Conservation (phyloP, 2,329 filamentous ascomycete species). For the Ophiostoma piceae region DNA sequence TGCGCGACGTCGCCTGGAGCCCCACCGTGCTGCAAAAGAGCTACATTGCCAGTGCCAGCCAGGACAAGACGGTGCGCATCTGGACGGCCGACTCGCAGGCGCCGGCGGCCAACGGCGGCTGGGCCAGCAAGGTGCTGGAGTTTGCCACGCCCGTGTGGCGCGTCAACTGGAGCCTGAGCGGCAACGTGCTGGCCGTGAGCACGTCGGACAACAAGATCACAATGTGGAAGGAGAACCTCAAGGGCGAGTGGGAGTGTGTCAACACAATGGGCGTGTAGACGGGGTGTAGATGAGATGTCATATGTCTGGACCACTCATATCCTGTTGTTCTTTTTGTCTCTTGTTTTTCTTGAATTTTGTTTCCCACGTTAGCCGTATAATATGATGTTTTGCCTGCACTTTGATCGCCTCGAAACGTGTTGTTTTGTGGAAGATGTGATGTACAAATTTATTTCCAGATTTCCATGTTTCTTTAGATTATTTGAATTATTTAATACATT, state of each 20-base stretch:
- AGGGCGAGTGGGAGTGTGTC: slow-evolving; percentile 93
- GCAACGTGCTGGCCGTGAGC: slow-evolving; percentile 90
- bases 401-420: background rate
- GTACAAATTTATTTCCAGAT: too few relatives aligned
- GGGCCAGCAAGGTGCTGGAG: slow-evolving; percentile 77
- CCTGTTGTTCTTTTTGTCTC: background rate
- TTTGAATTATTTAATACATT: too few relatives aligned
- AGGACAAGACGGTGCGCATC: slow-evolving; percentile 96
- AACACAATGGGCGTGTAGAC: slow-evolving; percentile 66
- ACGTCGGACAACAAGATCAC: slow-evolving; percentile 95
- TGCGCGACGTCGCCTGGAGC: slow-evolving; percentile 94
- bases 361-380: slow-evolving; percentile 14
- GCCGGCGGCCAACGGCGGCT: slow-evolving; percentile 47
- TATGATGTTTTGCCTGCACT: slow-evolving; percentile 8
- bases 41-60: slow-evolving; percentile 91
- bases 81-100: slow-evolving; percentile 67
- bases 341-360: slow-evolving; percentile 7
- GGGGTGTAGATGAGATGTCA: background rate
- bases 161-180: slow-evolving; percentile 95
- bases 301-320: slow-evolving; percentile 58
- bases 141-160: slow-evolving; percentile 92
- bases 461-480: too few relatives aligned
- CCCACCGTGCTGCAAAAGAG: slow-evolving; percentile 91
- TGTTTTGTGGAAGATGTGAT: background rate
- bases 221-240: slow-evolving; percentile 96